These are phyloP conservation scores for Hypoxylon subgilvum DNA, from an alignment of 495 filamentous ascomycete species.

Conservation along the genomic window DNA sequence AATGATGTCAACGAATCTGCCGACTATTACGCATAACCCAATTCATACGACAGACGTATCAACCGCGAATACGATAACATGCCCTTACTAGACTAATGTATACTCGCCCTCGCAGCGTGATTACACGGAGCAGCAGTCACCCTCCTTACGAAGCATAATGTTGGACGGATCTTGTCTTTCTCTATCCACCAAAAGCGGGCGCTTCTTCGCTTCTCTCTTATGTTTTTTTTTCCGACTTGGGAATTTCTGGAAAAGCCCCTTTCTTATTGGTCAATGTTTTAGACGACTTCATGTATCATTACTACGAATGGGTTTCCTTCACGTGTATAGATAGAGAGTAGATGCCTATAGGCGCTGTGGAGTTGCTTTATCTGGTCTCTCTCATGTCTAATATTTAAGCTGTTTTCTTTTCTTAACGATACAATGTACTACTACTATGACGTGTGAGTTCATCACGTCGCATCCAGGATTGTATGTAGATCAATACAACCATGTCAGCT, in stretches of 20 bases:
- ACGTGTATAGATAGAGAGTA: slow-evolving; percentile 4
- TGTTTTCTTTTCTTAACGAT: not conserved
- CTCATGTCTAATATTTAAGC: not conserved
- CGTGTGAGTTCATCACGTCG: not conserved
- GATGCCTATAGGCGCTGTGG: too few relatives aligned
- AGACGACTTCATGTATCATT: slow-evolving; percentile 13
- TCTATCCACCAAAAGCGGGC: not conserved
- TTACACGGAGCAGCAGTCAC: too few relatives aligned
- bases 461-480: too few relatives aligned
- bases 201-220: not conserved
- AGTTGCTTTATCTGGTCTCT: too few relatives aligned
- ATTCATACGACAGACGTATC: not conserved
- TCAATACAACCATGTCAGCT: slow-evolving; percentile 11
- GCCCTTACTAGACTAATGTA: too few relatives aligned
- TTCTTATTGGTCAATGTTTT: not conserved
- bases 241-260: not conserved
- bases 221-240: not conserved
- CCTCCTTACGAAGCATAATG: too few relatives aligned
- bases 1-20: not conserved
- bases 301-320: not conserved
- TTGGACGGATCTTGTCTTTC: not conserved
- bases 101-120: too few relatives aligned
- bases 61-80: not conserved
- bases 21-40: slow-evolving; percentile 4
- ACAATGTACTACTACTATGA: slow-evolving; percentile 4